Evolutionary conservation across 805 yeast species (phyloP).

Genomic region (Pichia membranifaciens): DNA sequence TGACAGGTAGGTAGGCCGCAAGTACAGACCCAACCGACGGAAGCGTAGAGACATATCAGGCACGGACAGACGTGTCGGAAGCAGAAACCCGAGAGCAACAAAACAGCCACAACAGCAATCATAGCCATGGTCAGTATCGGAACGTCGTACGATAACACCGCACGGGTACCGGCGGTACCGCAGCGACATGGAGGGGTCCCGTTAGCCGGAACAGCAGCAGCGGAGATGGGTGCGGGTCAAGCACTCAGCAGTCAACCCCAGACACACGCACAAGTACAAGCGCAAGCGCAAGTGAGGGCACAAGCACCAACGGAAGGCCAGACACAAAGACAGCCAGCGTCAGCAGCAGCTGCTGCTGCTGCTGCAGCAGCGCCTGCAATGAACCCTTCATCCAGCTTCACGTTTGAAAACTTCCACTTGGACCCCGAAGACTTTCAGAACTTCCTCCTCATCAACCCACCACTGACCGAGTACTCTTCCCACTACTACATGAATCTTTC

Average conservation of each 20-base stretch:
- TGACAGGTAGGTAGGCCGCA: no score
- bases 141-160: not conserved
- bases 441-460: constrained; percentile 33
- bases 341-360: not conserved
- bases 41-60: no score
- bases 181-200: no score
- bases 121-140: not conserved
- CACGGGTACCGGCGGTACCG: no score
- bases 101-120: no score
- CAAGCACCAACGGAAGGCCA: not conserved
- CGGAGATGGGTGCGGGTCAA: no score
- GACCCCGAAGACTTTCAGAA: constrained; percentile 34
- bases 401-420: constrained; percentile 27
- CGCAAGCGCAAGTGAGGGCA: not conserved
- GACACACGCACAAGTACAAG: not conserved
- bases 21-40: no score
- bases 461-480: constrained; percentile 29
- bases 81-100: no score
- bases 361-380: not conserved
- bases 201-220: no score
- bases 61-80: no score
- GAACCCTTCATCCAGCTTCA: not conserved
- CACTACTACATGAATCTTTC: constrained; percentile 12
- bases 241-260: no score
- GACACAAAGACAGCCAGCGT: not conserved